phyloP scores from a whole-genome alignment of 2,329 filamentous ascomycete species.

The Paraphaeosphaeria sporulosa region DNA sequence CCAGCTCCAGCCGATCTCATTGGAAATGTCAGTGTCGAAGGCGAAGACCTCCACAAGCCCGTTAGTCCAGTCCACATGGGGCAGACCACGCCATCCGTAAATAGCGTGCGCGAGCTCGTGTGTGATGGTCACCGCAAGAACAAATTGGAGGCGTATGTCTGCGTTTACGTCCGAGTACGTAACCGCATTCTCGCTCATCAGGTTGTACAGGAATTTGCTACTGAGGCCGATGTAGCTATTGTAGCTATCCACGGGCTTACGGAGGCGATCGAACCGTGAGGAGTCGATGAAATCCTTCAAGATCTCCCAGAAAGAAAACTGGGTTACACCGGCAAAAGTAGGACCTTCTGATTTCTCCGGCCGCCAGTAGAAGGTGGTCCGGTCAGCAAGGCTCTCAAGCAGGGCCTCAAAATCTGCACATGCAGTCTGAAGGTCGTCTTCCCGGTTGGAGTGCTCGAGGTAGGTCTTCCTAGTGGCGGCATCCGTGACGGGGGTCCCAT shows the following conservation, averaged over 20 bases:
- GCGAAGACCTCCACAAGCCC: neutral
- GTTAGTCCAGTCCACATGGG: neutral
- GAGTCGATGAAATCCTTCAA: neutral
- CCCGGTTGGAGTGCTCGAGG: neutral
- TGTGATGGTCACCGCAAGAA: neutral
- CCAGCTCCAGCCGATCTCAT: neutral
- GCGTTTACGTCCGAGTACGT: neutral
- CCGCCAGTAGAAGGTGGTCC: neutral
- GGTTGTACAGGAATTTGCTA: neutral
- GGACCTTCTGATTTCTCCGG: neutral
- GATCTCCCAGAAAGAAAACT: neutral
- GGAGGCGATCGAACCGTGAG: neutral
- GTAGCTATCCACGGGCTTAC: neutral
- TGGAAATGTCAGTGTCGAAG: neutral
- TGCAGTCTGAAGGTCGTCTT: neutral
- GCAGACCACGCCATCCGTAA: neutral
- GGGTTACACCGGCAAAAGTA: neutral
- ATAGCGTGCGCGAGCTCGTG: constrained; percentile 6
- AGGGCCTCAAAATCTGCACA: neutral
- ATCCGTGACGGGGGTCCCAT: neutral
- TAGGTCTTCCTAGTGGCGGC: neutral
- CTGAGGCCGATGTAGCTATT: neutral
- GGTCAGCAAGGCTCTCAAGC: neutral
- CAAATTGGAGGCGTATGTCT: neutral
- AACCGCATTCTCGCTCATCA: neutral